Conservation (phyloP, 108 stramenopile species). For the Mediolabrus comicus region DNA sequence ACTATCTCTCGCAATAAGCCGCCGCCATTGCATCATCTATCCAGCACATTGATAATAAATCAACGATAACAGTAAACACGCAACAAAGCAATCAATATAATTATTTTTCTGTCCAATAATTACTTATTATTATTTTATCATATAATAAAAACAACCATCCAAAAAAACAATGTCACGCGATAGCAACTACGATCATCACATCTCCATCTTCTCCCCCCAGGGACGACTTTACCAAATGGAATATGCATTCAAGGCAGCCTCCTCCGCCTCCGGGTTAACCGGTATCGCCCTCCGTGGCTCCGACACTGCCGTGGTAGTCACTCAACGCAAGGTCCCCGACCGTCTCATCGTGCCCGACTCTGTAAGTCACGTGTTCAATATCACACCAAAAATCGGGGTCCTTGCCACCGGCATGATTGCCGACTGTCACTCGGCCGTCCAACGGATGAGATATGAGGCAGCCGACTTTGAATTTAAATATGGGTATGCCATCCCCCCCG, state of each 20-base stretch:
- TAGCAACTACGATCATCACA: constrained; percentile 93
- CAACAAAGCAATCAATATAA: too few species aligned
- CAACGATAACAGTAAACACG: too few species aligned
- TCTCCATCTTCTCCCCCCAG: constrained; percentile 99
- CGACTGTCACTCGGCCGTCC: constrained; percentile 82
- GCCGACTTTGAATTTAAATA: constrained; percentile 94
- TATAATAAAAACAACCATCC: background rate
- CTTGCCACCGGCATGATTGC: constrained; percentile 94
- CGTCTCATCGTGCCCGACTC: constrained; percentile 89
- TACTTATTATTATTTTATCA: background rate
- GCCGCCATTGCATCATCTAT: too few species aligned
- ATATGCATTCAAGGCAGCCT: constrained; percentile 98
- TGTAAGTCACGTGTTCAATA: constrained; percentile 85
- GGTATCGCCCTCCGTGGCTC: constrained; percentile 93
- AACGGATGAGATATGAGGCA: constrained; percentile 94
- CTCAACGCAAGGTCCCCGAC: constrained; percentile 98
- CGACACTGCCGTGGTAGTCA: constrained; percentile 90
- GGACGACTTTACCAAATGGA: constrained; percentile 99
- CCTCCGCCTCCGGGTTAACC: constrained; percentile 87
- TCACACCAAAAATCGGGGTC: constrained; percentile 89
- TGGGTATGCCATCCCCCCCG: constrained; percentile 92
- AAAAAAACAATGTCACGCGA: constrained; percentile 33
- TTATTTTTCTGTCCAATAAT: too few species aligned
- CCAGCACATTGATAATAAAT: too few species aligned
- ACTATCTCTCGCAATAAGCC: too few species aligned